Evolutionary conservation across 768 basidiomycete species (phyloP).

Genomic region (Agaricus blazei): DNA sequence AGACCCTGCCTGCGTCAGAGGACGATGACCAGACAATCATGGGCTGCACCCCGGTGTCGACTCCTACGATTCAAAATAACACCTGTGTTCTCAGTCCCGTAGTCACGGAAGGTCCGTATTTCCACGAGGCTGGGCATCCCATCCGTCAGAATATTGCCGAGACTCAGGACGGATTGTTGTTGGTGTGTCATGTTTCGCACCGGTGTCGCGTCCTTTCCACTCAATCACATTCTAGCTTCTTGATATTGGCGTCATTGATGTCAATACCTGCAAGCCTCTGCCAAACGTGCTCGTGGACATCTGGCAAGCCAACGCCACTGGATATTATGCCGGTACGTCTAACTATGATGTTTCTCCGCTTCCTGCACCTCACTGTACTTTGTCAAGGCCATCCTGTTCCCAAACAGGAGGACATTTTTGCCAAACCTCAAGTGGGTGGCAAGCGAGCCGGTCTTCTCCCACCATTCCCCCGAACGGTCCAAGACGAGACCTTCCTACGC

Average conservation of each 20-base stretch:
- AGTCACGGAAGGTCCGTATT: slow-evolving; percentile 52
- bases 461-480: slow-evolving; percentile 38
- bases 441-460: slow-evolving; percentile 36
- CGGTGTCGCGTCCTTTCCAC: not conserved
- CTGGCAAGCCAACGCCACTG: slow-evolving; percentile 56
- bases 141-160: slow-evolving; percentile 54
- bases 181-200: slow-evolving; percentile 26
- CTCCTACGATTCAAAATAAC: slow-evolving; percentile 47
- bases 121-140: slow-evolving; percentile 43
- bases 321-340: slow-evolving; percentile 42
- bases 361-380: not conserved
- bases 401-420: slow-evolving; percentile 34
- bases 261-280: slow-evolving; percentile 50
- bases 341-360: not conserved
- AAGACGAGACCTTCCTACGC: slow-evolving; percentile 42
- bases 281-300: slow-evolving; percentile 56
- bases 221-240: slow-evolving; percentile 27
- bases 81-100: slow-evolving; percentile 50
- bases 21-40: slow-evolving; percentile 30
- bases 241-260: slow-evolving; percentile 54
- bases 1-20: slow-evolving; percentile 12
- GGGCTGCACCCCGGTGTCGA: slow-evolving; percentile 41
- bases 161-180: slow-evolving; percentile 41
- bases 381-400: slow-evolving; percentile 41
- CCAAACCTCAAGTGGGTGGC: slow-evolving; percentile 43